phyloP scores from a whole-genome alignment of 257 asterid genomes.

The Solanum chmielewskii region DNA sequence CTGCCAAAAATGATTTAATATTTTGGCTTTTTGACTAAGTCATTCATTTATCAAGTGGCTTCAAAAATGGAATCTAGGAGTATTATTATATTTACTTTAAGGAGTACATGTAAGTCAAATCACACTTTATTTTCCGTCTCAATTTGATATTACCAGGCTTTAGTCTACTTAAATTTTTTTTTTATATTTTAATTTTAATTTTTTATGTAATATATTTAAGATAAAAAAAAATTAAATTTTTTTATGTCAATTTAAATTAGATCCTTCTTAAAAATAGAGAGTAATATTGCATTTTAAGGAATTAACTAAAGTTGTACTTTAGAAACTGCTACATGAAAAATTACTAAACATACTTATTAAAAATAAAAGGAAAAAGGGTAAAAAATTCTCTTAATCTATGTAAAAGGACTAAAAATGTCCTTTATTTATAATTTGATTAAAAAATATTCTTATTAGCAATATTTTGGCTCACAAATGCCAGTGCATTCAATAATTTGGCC shows the following conservation, averaged over 20 bases:
- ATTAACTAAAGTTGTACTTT: neutral
- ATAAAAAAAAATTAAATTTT: too few relatives aligned
- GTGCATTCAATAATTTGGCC: too few relatives aligned
- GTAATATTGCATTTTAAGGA: neutral
- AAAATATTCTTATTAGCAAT: rapidly evolving
- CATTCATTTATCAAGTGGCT: neutral
- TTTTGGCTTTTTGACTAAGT: neutral
- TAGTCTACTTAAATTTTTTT: too few relatives aligned
- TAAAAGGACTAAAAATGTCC: too few relatives aligned
- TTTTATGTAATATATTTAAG: too few relatives aligned
- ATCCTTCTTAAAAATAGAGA: too few relatives aligned
- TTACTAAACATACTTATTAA: neutral
- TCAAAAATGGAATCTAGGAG: neutral
- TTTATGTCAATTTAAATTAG: too few relatives aligned
- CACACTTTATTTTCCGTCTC: neutral
- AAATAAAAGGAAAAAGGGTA: neutral
- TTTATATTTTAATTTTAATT: too few relatives aligned
- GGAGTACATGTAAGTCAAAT: neutral
- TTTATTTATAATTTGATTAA: too few relatives aligned
- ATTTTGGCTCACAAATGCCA: too few relatives aligned
- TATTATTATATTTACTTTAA: neutral
- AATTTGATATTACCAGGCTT: neutral
- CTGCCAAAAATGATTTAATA: neutral
- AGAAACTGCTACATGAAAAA: neutral
- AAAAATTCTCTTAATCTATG: too few relatives aligned